A percentile compares a stretch with the other conserved stretches of the same genome.
These are phyloP conservation scores for Podospora sp. DNA, from an alignment of 495 filamentous ascomycete species.

Conservation along the genomic window DNA sequence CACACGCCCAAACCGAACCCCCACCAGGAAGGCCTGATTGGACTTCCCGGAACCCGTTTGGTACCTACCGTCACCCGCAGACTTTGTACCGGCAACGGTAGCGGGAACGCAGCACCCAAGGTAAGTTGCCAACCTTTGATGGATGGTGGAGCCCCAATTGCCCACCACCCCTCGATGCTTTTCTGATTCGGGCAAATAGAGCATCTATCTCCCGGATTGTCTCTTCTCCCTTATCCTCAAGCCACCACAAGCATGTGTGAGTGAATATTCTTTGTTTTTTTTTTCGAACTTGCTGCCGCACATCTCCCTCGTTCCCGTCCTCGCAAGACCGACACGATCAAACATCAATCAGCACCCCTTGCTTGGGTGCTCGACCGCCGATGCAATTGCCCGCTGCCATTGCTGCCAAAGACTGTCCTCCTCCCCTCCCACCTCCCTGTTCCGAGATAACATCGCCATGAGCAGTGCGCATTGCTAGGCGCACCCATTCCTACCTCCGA, in stretches of 20 bases:
- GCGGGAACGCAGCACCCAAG: neutral
- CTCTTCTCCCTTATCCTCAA: neutral
- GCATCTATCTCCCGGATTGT: neutral
- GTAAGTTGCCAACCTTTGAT: neutral
- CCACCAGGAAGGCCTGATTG: neutral
- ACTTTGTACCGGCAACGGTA: neutral
- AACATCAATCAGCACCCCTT: slow-evolving; percentile 1
- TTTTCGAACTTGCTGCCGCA: neutral
- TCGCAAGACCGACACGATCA: neutral
- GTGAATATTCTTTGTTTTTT: slow-evolving; percentile 4
- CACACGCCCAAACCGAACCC: slow-evolving; percentile 1
- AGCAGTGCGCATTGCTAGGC: slow-evolving; percentile 13
- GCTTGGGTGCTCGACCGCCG: neutral
- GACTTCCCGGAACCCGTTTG: neutral
- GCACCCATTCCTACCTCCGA: neutral
- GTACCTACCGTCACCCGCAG: neutral
- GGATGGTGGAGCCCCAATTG: neutral
- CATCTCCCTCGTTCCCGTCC: neutral
- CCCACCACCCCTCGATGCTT: too few species aligned
- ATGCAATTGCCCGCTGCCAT: slow-evolving; percentile 9
- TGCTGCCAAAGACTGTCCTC: slow-evolving; percentile 3
- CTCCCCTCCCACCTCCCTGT: slow-evolving; percentile 1
- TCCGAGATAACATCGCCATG: slow-evolving; percentile 7
- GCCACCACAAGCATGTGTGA: slow-evolving; percentile 15
- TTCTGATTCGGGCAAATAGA: neutral